These are phyloP conservation scores for Globisporangium iwayamae DNA, from an alignment of 352 stramenopile species.

Conservation along the genomic window DNA sequence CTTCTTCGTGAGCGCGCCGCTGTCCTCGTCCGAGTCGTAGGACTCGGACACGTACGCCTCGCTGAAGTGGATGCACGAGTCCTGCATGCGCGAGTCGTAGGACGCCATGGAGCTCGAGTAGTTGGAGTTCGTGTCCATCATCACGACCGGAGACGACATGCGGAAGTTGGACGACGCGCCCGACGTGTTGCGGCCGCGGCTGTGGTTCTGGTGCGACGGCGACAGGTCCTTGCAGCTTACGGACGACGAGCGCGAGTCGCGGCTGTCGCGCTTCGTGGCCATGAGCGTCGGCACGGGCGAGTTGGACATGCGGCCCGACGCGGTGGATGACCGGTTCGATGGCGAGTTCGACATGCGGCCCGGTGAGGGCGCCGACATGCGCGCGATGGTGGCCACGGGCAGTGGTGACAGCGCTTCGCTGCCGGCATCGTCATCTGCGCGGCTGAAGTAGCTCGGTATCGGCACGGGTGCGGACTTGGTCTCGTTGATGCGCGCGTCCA, in stretches of 20 bases:
- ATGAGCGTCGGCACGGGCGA: slow-evolving; percentile 49
- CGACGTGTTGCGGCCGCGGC: slow-evolving; percentile 13
- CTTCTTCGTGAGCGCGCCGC: slow-evolving; percentile 30
- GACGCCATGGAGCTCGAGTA: slow-evolving; percentile 30
- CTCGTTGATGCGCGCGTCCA: slow-evolving; percentile 39
- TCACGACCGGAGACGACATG: slow-evolving; percentile 45
- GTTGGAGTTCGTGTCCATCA: slow-evolving; percentile 27
- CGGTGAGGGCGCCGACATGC: slow-evolving; percentile 10
- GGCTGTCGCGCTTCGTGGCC: slow-evolving; percentile 23
- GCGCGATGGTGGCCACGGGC: neutral
- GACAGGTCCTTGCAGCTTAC: slow-evolving; percentile 33
- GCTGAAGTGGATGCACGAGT: slow-evolving; percentile 72
- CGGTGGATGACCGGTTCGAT: neutral
- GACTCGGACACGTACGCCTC: slow-evolving; percentile 46
- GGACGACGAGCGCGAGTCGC: slow-evolving; percentile 50
- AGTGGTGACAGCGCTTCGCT: slow-evolving; percentile 32
- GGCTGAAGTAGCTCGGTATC: slow-evolving; percentile 39
- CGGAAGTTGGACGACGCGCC: slow-evolving; percentile 22
- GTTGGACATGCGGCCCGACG: slow-evolving; percentile 22
- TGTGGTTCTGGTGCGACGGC: slow-evolving; percentile 20
- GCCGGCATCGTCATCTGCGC: slow-evolving; percentile 23
- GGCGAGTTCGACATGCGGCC: slow-evolving; percentile 35
- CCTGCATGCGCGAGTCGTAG: slow-evolving; percentile 28
- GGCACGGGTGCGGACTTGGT: slow-evolving; percentile 38
- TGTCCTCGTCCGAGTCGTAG: slow-evolving; percentile 35